Conservation (phyloP, 1,284 basidiomycete species). For the Ustilago crameri region DNA sequence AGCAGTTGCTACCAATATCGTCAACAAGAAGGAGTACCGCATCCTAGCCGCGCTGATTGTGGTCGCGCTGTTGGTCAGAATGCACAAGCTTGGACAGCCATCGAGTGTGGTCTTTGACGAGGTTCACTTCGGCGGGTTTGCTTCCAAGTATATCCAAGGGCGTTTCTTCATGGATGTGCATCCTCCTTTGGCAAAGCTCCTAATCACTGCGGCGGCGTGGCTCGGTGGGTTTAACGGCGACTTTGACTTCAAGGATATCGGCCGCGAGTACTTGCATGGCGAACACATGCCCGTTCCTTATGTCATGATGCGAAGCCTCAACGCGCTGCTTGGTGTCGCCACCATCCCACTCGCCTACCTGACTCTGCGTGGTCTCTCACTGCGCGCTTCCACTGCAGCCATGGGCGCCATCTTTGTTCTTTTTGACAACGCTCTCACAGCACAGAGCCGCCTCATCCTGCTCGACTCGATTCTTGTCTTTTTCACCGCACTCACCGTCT, state of each 20-base stretch:
- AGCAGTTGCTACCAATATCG: conserved; percentile 30
- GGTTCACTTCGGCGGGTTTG: conserved; percentile 72
- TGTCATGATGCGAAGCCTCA: conserved; percentile 92
- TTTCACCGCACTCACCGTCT: conserved; percentile 90
- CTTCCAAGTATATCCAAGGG: conserved; percentile 86
- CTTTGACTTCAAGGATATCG: conserved; percentile 97
- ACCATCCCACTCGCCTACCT: conserved; percentile 92
- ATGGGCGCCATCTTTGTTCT: conserved; percentile 89
- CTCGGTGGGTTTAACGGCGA: conserved; percentile 90
- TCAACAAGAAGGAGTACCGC: conserved; percentile 31
- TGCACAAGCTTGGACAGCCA: conserved; percentile 59
- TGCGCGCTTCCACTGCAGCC: conserved; percentile 83
- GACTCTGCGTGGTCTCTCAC: conserved; percentile 89
- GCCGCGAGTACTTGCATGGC: conserved; percentile 69
- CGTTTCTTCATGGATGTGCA: conserved; percentile 95
- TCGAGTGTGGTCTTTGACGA: conserved; percentile 68
- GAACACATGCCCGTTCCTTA: conserved; percentile 79
- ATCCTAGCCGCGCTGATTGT: conserved; percentile 37
- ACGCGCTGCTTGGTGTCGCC: conserved; percentile 87
- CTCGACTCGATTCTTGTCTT: conserved; percentile 97
- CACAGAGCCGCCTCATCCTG: conserved; percentile 94
- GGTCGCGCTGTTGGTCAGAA: conserved; percentile 52
- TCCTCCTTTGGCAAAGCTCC: conserved; percentile 92
- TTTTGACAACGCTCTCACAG: conserved; percentile 95
- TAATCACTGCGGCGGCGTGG: conserved; percentile 90